These are phyloP conservation scores for Suhomyces choctaworum DNA, from an alignment of 1,139 yeast genomes.

Conservation along the genomic window DNA sequence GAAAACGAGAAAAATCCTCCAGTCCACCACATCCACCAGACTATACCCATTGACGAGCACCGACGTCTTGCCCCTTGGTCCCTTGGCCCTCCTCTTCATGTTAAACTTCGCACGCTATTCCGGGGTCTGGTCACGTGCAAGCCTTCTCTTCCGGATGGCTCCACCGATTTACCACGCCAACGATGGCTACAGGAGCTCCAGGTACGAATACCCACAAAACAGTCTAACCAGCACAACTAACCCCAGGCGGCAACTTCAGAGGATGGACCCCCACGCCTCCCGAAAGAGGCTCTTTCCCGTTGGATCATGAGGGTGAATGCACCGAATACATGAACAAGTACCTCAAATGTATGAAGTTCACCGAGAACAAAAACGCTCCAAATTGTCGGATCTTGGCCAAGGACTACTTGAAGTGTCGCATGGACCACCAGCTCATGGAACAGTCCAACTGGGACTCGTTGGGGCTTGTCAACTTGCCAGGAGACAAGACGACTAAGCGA, in stretches of 20 bases:
- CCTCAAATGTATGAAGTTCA: constrained; percentile 73
- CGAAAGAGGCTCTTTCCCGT: constrained; percentile 92
- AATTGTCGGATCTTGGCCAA: constrained; percentile 86
- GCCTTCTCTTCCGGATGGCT: neutral
- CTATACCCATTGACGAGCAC: too few species aligned
- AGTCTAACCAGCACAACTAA: constrained; percentile 12
- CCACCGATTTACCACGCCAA: constrained; percentile 1
- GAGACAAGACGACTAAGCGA: constrained; percentile 42
- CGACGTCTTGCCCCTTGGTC: too few species aligned
- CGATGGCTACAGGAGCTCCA: constrained; percentile 23
- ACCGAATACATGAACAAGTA: constrained; percentile 72
- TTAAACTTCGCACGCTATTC: too few species aligned
- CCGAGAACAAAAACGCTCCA: constrained; percentile 81
- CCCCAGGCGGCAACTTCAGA: constrained; percentile 45
- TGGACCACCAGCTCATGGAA: constrained; percentile 89
- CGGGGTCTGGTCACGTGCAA: neutral
- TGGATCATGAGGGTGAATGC: constrained; percentile 91
- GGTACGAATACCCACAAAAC: constrained; percentile 10
- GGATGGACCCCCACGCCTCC: constrained; percentile 88
- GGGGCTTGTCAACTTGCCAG: constrained; percentile 68
- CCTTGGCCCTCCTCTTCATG: too few species aligned
- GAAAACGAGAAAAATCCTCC: too few species aligned
- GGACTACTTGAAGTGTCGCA: constrained; percentile 77
- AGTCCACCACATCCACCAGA: too few species aligned
- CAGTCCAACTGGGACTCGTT: constrained; percentile 77